Evolutionary conservation across 352 stramenopile species (phyloP).

Genomic region (Globisporangium barbulae): DNA sequence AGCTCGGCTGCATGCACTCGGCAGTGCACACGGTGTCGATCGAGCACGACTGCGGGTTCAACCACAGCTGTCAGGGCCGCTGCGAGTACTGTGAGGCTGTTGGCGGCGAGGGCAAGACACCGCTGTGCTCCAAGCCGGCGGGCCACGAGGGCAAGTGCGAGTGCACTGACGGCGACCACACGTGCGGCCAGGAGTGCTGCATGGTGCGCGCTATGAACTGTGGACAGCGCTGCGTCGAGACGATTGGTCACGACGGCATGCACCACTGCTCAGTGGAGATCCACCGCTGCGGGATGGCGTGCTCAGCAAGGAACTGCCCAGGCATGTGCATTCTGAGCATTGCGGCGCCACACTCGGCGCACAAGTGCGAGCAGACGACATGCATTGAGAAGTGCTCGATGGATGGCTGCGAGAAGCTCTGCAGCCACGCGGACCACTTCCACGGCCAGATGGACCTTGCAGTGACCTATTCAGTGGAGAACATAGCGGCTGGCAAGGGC

Average conservation of each 20-base stretch:
- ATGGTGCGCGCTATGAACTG: conserved; percentile 50
- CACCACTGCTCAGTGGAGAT: conserved; percentile 55
- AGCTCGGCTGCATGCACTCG: conserved; percentile 63
- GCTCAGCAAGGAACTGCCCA: conserved; percentile 36
- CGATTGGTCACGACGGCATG: conserved; percentile 34
- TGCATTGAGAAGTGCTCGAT: conserved; percentile 64
- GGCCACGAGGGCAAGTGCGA: conserved; percentile 70
- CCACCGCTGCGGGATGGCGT: conserved; percentile 57
- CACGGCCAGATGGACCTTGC: conserved; percentile 48
- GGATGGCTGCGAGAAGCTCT: conserved; percentile 52
- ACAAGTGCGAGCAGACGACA: conserved; percentile 59
- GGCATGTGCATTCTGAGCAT: conserved; percentile 52
- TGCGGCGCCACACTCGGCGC: conserved; percentile 39
- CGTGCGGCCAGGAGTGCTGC: conserved; percentile 44
- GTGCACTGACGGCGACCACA: conserved; percentile 59
- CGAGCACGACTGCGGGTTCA: conserved; percentile 49
- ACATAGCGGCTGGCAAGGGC: conserved; percentile 27
- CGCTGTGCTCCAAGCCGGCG: conserved; percentile 44
- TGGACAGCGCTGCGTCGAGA: conserved; percentile 38
- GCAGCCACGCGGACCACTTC: conserved; percentile 56
- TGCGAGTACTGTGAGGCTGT: conserved; percentile 52
- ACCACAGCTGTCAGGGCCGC: conserved; percentile 35
- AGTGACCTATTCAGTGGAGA: conserved; percentile 50
- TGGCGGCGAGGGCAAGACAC: conserved; percentile 24
- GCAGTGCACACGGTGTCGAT: conserved; percentile 27